Base-by-base conservation (phyloP, 805 yeast genomes). In the Lachancea mirantina region DNA sequence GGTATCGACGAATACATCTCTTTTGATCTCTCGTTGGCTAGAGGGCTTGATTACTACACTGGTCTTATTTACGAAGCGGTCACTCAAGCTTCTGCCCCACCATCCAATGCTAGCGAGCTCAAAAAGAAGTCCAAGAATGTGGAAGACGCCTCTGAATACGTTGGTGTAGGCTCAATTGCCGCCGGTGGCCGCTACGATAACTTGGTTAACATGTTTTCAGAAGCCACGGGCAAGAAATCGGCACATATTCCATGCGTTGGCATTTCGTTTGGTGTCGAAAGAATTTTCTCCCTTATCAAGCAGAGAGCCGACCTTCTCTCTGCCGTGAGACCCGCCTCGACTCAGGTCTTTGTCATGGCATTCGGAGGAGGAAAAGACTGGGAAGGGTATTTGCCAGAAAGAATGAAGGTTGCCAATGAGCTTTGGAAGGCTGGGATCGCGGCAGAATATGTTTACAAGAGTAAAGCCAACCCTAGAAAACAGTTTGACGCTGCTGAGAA, bases 121-220 rank as follows among this genome's bases (percentile, higher is more conserved):
- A 79, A 75, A 56, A 66, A 63, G 59, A 64, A 62, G 45, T 57
- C 69, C 30, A 44, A 49, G 16, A 83, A 72, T 11, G 89, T 74
- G 32, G 96, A 85, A 45, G 96, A 92, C 60, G 96, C 95, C 36
- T 83, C 94, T 33, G 96, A 84, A 43, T 85, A 83, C 49, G 97
- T 92, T 34, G 98, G 98, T 48, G 95, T 89, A 26, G 98, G 98
- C 21, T 92, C 98, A 5, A 87, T 92, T 52, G 95, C 96, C 32
- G 98, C 95, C 30, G 98, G 98, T 64, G 98, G 98, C 44, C 84
- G 98, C 61, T 92, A 92, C 61, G 98, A 92, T 61, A 81, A 82
- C 50, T 73, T 92, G 40, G 97, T 92, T 23, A 96, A 96, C 47
- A 92, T 92, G 98, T 92, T 92, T 58, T 73, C 85, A 33, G 71